Base-by-base conservation (phyloP, 352 stramenopile genomes). In the Discostella stelligera region DNA sequence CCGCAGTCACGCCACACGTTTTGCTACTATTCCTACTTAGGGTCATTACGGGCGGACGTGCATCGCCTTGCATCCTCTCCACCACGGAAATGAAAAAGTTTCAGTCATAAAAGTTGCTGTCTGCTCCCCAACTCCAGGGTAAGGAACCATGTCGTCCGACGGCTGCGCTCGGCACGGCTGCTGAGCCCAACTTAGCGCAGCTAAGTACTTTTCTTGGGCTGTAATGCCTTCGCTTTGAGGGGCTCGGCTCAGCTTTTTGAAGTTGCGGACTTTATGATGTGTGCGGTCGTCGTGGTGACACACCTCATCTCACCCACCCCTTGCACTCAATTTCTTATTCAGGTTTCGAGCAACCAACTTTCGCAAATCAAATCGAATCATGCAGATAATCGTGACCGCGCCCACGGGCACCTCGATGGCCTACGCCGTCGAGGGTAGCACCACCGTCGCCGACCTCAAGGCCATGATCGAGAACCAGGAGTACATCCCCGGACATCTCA, bases 331-430 rank as follows among this genome's bases (percentile, higher is more conserved):
- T 72, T 27, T 64, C 44, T 21, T 60, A 14, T 53, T 32, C 50
- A 85, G 75, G 75, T 87, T 81, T 70, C 66, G 82, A 90, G 81
- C 82, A 90, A 90, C 84, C 79, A 82, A 84, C 61, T 80, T 46
- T 46, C 7, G 50, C 39, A 27, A 8, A 27, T 14, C 73, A 63
- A 79, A 39, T 63, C 21, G 50, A 14, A 92, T 78, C 27, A 98
- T 98, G 95, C 94, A 98, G 90, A 95, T 98, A 88, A 97, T 98
- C 86, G 91, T 98, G 70, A 92, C 95, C 81, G 49, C 76, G 4
- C 76, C 76, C 41, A 71, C 59, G 13, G 75, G 75, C 23, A 94
- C 91, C 83, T 86, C 80, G 54, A 95, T 90, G 79, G 90, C 89
- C 48, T 93, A 93, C 77, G 71, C 78, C 49, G 85, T 93, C 20